Conservation (phyloP, 495 filamentous ascomycete species). For the Aspergillus sparsus region DNA sequence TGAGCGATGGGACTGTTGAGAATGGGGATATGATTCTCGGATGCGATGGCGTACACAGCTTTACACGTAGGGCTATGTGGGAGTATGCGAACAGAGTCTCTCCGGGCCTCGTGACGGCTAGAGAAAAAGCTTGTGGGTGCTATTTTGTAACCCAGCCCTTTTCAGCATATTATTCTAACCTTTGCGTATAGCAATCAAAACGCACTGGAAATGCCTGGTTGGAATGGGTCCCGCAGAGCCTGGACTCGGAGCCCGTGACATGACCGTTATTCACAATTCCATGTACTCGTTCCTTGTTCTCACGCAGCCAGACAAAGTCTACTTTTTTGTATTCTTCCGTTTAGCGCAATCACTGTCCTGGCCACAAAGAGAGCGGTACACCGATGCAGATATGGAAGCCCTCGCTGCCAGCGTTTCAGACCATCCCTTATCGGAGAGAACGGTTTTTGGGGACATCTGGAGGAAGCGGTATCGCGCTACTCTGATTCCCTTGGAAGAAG, state of each 20-base stretch:
- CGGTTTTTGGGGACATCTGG: slow-evolving; percentile 3
- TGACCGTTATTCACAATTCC: background rate
- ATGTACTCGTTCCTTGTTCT: slow-evolving; percentile 5
- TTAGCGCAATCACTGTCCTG: background rate
- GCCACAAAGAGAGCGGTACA: background rate
- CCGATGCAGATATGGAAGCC: background rate
- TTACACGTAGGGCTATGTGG: no score
- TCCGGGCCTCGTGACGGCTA: no score
- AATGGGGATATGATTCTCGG: no score
- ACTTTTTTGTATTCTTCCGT: background rate
- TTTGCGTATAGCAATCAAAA: no score
- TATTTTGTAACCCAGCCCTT: no score
- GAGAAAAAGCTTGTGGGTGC: no score
- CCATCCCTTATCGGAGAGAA: background rate
- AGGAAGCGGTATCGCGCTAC: slow-evolving; percentile 1
- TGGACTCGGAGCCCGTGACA: background rate
- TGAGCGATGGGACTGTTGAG: no score
- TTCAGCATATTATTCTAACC: no score
- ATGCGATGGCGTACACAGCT: no score
- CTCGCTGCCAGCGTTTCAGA: background rate
- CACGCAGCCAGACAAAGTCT: slow-evolving; percentile 3
- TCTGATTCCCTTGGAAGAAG: slow-evolving; percentile 1
- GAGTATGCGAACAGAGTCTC: no score
- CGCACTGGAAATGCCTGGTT: no score
- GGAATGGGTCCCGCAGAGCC: background rate